A percentile compares a stretch with the other conserved stretches of the same genome.
Conservation (phyloP, 768 basidiomycete genomes). For the Infundibulicybe gibba region DNA sequence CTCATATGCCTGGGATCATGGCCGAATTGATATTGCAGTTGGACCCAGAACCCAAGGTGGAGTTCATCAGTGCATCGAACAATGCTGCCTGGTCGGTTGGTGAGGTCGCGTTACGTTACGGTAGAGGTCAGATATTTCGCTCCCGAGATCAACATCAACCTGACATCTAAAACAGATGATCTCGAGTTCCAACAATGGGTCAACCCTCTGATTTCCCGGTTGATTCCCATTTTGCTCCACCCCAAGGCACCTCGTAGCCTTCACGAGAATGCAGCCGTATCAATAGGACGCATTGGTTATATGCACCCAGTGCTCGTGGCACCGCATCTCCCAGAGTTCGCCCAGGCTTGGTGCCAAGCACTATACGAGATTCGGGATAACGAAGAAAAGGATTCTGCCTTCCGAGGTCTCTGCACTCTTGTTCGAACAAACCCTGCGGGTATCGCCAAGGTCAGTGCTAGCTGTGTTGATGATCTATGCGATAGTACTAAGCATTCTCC, state of each 20-base stretch:
- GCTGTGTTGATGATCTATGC: too few relatives aligned
- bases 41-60: slow-evolving; percentile 87
- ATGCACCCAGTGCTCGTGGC: slow-evolving; percentile 90
- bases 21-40: slow-evolving; percentile 85
- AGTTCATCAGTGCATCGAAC: slow-evolving; percentile 96
- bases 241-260: slow-evolving; percentile 90
- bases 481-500: too few relatives aligned
- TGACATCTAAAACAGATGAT: slow-evolving; percentile 45
- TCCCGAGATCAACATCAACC: slow-evolving; percentile 1
- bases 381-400: slow-evolving; percentile 99
- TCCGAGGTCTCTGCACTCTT: slow-evolving; percentile 94
- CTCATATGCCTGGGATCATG: slow-evolving; percentile 87
- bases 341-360: slow-evolving; percentile 95
- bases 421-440: slow-evolving; percentile 94
- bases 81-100: slow-evolving; percentile 99
- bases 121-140: slow-evolving; percentile 50
- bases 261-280: slow-evolving; percentile 96
- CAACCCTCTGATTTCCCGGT: slow-evolving; percentile 75
- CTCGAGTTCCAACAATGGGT: slow-evolving; percentile 93
- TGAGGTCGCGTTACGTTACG: slow-evolving; percentile 92
- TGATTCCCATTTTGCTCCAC: slow-evolving; percentile 91
- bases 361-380: slow-evolving; percentile 98
- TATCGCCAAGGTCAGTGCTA: slow-evolving; percentile 73
- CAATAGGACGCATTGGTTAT: slow-evolving; percentile 92
- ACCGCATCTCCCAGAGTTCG: slow-evolving; percentile 86